A percentile compares a stretch with the other conserved stretches of the same genome.
Conservation (phyloP, 2,329 filamentous ascomycete species). For the Colletotrichum sansevieriae region DNA sequence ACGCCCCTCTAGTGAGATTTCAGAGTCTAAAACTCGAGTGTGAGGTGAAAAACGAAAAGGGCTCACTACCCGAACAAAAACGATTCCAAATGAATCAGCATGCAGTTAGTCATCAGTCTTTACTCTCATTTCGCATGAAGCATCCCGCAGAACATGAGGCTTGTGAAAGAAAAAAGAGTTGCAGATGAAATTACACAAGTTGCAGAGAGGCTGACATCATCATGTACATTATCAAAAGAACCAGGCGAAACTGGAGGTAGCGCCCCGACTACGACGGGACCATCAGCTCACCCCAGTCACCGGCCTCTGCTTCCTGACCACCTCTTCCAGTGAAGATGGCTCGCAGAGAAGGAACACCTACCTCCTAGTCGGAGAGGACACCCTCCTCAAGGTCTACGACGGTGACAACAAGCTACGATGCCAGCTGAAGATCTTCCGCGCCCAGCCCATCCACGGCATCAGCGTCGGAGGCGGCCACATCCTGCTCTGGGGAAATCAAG, state of each 20-base stretch:
- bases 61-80: not conserved
- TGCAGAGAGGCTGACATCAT: slow-evolving; percentile 7
- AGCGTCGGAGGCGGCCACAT: slow-evolving; percentile 56
- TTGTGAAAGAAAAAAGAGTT: not conserved
- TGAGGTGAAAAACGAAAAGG: not conserved
- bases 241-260: slow-evolving; percentile 13
- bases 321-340: slow-evolving; percentile 9
- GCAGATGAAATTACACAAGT: not conserved
- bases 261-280: slow-evolving; percentile 46
- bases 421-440: slow-evolving; percentile 68
- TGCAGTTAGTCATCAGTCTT: slow-evolving; percentile 40
- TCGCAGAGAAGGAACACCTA: slow-evolving; percentile 49
- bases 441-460: slow-evolving; percentile 83
- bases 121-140: slow-evolving; percentile 18
- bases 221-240: not conserved
- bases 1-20: slow-evolving; percentile 23
- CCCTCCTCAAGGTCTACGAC: slow-evolving; percentile 67
- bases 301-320: slow-evolving; percentile 66
- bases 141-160: too few relatives aligned
- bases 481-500: slow-evolving; percentile 79
- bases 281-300: slow-evolving; percentile 69
- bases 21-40: not conserved
- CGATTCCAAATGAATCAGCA: slow-evolving; percentile 28
- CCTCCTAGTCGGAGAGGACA: slow-evolving; percentile 72
- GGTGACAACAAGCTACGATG: slow-evolving; percentile 53